Evolutionary conservation across 768 basidiomycete genomes (phyloP).

Genomic region (Tulasnella sp.): DNA sequence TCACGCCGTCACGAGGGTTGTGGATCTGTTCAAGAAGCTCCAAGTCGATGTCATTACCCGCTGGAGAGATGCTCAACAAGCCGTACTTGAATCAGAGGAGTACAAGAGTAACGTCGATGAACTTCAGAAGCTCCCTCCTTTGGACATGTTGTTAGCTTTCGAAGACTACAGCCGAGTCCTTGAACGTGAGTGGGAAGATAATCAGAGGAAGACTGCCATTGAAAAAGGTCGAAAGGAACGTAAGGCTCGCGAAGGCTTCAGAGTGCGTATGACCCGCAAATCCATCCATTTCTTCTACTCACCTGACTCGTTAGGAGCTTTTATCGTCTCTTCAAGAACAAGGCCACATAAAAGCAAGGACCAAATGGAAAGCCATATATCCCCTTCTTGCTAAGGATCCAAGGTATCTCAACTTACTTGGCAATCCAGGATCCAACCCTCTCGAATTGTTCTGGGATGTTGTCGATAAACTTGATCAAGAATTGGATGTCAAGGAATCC

Average conservation of each 20-base stretch:
- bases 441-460: constrained; percentile 94
- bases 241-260: constrained; percentile 85
- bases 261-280: constrained; percentile 35
- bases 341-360: constrained; percentile 61
- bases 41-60: constrained; percentile 87
- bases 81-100: constrained; percentile 61
- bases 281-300: background rate
- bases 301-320: constrained; percentile 38
- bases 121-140: constrained; percentile 67
- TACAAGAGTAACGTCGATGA: constrained; percentile 60
- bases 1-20: constrained; percentile 72
- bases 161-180: constrained; percentile 87
- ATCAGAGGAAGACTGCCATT: constrained; percentile 62
- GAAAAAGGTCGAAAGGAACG: constrained; percentile 75
- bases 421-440: constrained; percentile 87
- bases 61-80: constrained; percentile 73
- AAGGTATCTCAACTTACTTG: constrained; percentile 79
- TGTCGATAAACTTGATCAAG: constrained; percentile 77
- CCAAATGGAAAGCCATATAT: constrained; percentile 87
- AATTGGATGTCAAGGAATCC: constrained; percentile 52
- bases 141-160: constrained; percentile 86
- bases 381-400: constrained; percentile 60
- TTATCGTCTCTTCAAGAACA: constrained; percentile 52
- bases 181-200: constrained; percentile 84
- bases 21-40: constrained; percentile 71